Conservation (phyloP, 345 rosid genomes). For the Brassica incana region DNA sequence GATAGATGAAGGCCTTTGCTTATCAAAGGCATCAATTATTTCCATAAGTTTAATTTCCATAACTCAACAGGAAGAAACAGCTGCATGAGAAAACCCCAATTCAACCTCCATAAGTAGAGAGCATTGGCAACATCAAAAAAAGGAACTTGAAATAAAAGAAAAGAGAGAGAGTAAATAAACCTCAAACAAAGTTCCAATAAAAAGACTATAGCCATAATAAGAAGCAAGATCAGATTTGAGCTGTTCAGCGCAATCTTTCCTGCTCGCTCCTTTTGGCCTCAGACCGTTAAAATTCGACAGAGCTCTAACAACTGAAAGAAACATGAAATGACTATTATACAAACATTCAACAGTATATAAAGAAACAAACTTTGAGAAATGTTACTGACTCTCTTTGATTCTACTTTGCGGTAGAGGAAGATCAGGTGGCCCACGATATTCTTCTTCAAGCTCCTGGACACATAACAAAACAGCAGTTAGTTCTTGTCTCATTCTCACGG, state of each 20-base stretch:
- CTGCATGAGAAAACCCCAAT: conserved; percentile 40
- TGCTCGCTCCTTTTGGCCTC: conserved; percentile 60
- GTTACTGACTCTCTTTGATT: background rate
- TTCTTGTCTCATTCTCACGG: background rate
- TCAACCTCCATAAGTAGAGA: background rate
- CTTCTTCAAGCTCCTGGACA: no score
- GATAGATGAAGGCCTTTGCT: conserved; percentile 82
- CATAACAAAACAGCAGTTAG: no score
- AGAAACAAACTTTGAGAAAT: conserved; percentile 4
- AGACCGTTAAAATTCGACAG: conserved; percentile 66
- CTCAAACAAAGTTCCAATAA: conserved; percentile 77
- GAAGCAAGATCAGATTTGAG: conserved; percentile 73
- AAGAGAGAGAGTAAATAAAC: conserved; percentile 38
- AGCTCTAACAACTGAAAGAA: conserved; percentile 68
- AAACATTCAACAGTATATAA: background rate
- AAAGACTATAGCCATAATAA: conserved; percentile 87
- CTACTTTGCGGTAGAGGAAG: no score
- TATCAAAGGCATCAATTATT: conserved; percentile 89
- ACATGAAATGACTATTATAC: background rate
- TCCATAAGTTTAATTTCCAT: conserved; percentile 52
- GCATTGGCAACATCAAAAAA: background rate
- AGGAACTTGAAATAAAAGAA: background rate
- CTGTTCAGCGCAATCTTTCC: conserved; percentile 71
- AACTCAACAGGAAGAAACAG: conserved; percentile 84
- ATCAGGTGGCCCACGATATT: no score